Conservation (phyloP, 768 basidiomycete species). For the Daedaleopsis sinensis region DNA sequence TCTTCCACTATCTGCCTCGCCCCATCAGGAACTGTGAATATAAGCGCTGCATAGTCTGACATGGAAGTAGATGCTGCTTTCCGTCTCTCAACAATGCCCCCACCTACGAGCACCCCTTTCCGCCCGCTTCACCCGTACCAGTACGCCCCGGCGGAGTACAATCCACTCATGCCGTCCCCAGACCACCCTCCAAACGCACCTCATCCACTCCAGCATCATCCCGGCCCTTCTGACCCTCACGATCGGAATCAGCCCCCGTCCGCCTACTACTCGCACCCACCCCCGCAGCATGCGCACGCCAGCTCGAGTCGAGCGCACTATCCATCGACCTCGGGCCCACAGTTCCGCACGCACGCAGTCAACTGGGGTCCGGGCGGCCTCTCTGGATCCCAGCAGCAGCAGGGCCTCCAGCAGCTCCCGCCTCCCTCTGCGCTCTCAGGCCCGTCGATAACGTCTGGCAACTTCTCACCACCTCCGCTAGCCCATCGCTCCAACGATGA, state of each 20-base stretch:
- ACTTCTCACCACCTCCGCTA: slow-evolving; percentile 19
- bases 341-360: slow-evolving; percentile 21
- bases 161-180: slow-evolving; percentile 22
- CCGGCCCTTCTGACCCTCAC: slow-evolving; percentile 22
- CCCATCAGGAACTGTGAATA: slow-evolving; percentile 12
- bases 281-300: slow-evolving; percentile 9
- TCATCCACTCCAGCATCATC: background rate
- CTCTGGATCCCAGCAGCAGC: slow-evolving; percentile 6
- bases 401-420: slow-evolving; percentile 25
- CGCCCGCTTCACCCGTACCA: slow-evolving; percentile 23
- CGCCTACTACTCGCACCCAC: slow-evolving; percentile 21
- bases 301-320: slow-evolving; percentile 21
- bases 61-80: slow-evolving; percentile 22
- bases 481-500: slow-evolving; percentile 43
- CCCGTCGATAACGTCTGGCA: slow-evolving; percentile 29
- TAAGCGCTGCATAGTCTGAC: slow-evolving; percentile 15
- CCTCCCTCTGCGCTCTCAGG: slow-evolving; percentile 45
- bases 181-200: slow-evolving; percentile 22
- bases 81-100: slow-evolving; percentile 20
- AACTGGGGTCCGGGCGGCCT: slow-evolving; percentile 16
- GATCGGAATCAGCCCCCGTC: slow-evolving; percentile 39
- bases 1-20: slow-evolving; percentile 8
- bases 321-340: slow-evolving; percentile 11
- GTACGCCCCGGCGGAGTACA: slow-evolving; percentile 20
- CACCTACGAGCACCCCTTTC: slow-evolving; percentile 16